phyloP scores from a whole-genome alignment of 352 stramenopile genomes.

The Phytophthora melonis region DNA sequence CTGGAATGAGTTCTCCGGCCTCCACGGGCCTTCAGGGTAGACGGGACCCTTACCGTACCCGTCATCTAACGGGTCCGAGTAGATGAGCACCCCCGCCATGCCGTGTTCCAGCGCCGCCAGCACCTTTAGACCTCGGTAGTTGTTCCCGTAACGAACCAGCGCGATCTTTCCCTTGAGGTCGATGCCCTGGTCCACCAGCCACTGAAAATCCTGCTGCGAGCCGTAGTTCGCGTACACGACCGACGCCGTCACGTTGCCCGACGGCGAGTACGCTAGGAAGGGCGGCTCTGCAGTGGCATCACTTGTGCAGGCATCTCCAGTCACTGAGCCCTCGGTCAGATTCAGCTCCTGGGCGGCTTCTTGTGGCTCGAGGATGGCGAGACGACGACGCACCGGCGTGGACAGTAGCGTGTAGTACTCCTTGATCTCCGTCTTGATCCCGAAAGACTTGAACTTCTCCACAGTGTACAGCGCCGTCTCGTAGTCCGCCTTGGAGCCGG shows the following conservation, averaged over 20 bases:
- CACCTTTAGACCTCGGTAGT: conserved; percentile 79
- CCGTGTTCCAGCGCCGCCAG: conserved; percentile 77
- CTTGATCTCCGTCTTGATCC: conserved; percentile 70
- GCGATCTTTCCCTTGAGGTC: conserved; percentile 83
- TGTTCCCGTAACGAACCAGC: conserved; percentile 81
- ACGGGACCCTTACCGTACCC: conserved; percentile 65
- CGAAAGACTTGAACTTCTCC: conserved; percentile 58
- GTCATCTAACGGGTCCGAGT: conserved; percentile 87
- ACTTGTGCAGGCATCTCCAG: conserved; percentile 68
- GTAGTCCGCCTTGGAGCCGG: conserved; percentile 60
- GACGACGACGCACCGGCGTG: conserved; percentile 49
- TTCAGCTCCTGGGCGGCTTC: conserved; percentile 47
- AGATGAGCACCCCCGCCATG: conserved; percentile 84
- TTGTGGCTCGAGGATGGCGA: conserved; percentile 53
- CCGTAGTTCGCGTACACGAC: conserved; percentile 92
- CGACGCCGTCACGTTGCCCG: conserved; percentile 63
- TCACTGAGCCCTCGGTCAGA: conserved; percentile 63
- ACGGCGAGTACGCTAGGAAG: conserved; percentile 86
- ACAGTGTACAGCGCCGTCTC: conserved; percentile 61
- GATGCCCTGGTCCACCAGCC: conserved; percentile 60
- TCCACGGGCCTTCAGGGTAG: conserved; percentile 87
- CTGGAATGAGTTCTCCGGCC: conserved; percentile 80
- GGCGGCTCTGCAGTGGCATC: conserved; percentile 63
- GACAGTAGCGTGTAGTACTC: conserved; percentile 79
- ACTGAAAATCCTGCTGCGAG: conserved; percentile 77